These are phyloP conservation scores for Tubosaeta sp. DNA, from an alignment of 768 basidiomycete species.

Conservation along the genomic window DNA sequence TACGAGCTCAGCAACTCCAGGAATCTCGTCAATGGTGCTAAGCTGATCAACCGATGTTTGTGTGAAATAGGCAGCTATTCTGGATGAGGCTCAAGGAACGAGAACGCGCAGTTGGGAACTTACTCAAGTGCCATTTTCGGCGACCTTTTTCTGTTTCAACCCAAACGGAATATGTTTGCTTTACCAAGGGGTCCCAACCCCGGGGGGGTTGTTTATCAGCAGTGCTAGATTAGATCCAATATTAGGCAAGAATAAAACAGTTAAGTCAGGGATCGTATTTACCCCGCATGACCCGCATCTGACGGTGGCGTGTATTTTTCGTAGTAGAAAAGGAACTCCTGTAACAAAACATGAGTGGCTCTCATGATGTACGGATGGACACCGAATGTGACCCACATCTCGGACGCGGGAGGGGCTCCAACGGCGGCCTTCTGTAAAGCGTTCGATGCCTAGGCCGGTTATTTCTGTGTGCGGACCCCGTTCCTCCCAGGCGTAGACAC, in stretches of 20 bases:
- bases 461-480: slow-evolving; percentile 69
- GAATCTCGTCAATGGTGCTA: slow-evolving; percentile 66
- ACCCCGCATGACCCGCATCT: slow-evolving; percentile 44
- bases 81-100: slow-evolving; percentile 18
- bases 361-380: neutral
- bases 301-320: slow-evolving; percentile 58
- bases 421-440: slow-evolving; percentile 78
- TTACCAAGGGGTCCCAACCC: slow-evolving; percentile 68
- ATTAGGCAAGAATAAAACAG: slow-evolving; percentile 7
- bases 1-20: slow-evolving; percentile 51
- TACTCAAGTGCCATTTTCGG: slow-evolving; percentile 83
- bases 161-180: slow-evolving; percentile 84
- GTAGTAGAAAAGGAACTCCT: slow-evolving; percentile 87
- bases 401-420: slow-evolving; percentile 84
- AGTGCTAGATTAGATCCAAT: slow-evolving; percentile 21
- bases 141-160: slow-evolving; percentile 58
- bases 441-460: slow-evolving; percentile 76
- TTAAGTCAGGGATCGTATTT: slow-evolving; percentile 8
- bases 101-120: slow-evolving; percentile 22
- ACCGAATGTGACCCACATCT: slow-evolving; percentile 46
- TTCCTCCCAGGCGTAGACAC: slow-evolving; percentile 68
- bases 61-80: slow-evolving; percentile 77
- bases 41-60: slow-evolving; percentile 69
- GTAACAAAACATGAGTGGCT: slow-evolving; percentile 12
- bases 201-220: slow-evolving; percentile 51